A percentile compares a stretch with the other conserved stretches of the same genome.
phyloP scores from a whole-genome alignment of 2,329 filamentous ascomycete species.

The Curvularia sp. region DNA sequence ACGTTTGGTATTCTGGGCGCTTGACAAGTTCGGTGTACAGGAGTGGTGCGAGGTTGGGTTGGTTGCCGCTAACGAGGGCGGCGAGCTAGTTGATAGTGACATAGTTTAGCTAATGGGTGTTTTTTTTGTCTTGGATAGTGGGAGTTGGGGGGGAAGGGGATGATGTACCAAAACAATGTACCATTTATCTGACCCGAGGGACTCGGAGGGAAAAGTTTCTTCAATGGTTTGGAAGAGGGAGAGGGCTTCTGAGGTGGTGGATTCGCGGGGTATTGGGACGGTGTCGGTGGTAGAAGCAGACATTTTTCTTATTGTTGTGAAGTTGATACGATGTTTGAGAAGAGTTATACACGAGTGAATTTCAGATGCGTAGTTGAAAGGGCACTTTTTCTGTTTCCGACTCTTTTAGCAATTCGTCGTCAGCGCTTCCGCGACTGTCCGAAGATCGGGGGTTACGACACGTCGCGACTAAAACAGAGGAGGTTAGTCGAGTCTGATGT shows the following conservation, averaged over 20 bases:
- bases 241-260: constrained; percentile 50
- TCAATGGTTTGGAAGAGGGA: constrained; percentile 54
- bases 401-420: too few relatives aligned
- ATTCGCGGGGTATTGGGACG: constrained; percentile 33
- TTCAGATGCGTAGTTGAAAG: too few relatives aligned
- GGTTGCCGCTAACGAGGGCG: constrained; percentile 58
- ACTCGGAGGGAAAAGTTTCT: constrained; percentile 52
- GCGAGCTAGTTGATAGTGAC: constrained; percentile 37
- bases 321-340: too few relatives aligned
- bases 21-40: constrained; percentile 64
- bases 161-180: constrained; percentile 52
- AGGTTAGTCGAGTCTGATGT: not conserved
- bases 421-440: not conserved
- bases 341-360: too few relatives aligned
- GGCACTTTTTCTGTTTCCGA: too few relatives aligned
- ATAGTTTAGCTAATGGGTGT: too few relatives aligned
- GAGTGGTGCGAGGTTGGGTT: constrained; percentile 60
- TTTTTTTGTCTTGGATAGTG: not conserved
- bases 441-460: not conserved
- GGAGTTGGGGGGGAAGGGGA: too few relatives aligned
- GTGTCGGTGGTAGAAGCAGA: constrained; percentile 7
- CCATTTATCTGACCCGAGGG: constrained; percentile 56
- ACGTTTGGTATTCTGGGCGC: constrained; percentile 55
- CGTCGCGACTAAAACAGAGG: not conserved
- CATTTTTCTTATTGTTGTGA: not conserved